Base-by-base conservation (phyloP, 2,329 filamentous ascomycete species). In the Monilinia vaccinii-corymbosi region DNA sequence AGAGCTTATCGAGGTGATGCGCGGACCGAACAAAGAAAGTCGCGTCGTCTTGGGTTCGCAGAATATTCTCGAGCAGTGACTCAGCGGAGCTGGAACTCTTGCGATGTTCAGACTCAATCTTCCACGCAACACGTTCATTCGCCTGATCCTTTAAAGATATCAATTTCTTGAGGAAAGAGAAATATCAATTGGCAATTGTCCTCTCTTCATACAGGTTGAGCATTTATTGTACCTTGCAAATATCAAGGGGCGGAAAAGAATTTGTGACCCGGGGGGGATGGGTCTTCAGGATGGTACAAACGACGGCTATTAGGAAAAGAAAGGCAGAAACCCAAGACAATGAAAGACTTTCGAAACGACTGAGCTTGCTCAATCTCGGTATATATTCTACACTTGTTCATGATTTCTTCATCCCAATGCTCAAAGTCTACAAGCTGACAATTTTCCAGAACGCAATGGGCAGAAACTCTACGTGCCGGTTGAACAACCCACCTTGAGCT, bases 281-380 rank as follows among this genome's bases (percentile, higher is more conserved):
- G 60, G 62, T 56, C n/a, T n/a, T 55, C 42, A 55, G 65, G 58
- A 70, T 71, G 70, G 70, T 71, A 60, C 63, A 69, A 68, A 65
- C 68, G 65, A 67, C 66, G 61, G 61, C 63, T 62, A 69, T 63
- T 58, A 69, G 65, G 66, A 87, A 86, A 75, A 76, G 84, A 67
- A 86, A 85, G 73, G 81, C 83, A 61, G 80, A 83, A 57, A 72
- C 73, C 16, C 81, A 82, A 62, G 78, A 82, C 67, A 84, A 82
- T 68, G 83, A 95, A 75, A 86, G 91, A 56, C 81, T 97, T 64
- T 87, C 88, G 50, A 97, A 97, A 77, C 82, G 88, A 65, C 80
- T 97, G 73, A 89, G 90, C 71, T 77, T 89, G 56, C 80, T 97
- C 59, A 91, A 92, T 72, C 76, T 97, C 65, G 88, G 91, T 94